Evolutionary conservation across 257 asterid genomes (phyloP).

Genomic region (Solanum paucissectum): DNA sequence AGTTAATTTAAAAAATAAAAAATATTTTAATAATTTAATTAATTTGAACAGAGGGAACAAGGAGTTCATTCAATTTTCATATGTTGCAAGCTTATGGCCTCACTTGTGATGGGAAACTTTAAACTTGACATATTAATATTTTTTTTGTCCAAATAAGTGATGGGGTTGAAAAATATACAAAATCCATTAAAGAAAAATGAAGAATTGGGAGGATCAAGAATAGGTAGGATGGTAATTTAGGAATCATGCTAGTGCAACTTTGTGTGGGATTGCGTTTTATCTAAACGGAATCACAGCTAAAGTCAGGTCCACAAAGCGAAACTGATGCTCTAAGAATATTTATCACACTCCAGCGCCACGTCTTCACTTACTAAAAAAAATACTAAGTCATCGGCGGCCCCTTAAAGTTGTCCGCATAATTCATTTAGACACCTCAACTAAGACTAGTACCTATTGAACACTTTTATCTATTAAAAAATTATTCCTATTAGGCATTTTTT

Average conservation of each 20-base stretch:
- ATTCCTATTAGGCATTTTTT: too few species aligned
- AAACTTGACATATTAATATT: neutral
- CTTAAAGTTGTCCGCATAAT: too few species aligned
- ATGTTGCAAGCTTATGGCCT: too few species aligned
- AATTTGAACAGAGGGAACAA: too few species aligned
- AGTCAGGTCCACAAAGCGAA: neutral
- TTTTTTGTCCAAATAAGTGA: neutral
- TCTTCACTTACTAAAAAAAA: neutral
- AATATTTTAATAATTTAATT: too few species aligned
- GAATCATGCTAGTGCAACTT: neutral
- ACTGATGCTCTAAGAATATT: neutral
- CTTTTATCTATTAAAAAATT: too few species aligned
- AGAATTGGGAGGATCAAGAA: neutral
- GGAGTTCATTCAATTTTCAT: too few species aligned
- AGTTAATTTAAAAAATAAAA: too few species aligned
- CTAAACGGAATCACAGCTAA: neutral
- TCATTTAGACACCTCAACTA: too few species aligned
- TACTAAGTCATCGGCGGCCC: too few species aligned
- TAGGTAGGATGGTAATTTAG: neutral
- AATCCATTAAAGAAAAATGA: neutral
- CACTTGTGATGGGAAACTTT: neutral
- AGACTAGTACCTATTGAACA: too few species aligned
- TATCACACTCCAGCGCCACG: neutral
- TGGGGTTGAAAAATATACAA: neutral
- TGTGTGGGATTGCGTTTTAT: neutral